phyloP scores from a whole-genome alignment of 371 early-diverging fungal species.

The Circinella minor region DNA sequence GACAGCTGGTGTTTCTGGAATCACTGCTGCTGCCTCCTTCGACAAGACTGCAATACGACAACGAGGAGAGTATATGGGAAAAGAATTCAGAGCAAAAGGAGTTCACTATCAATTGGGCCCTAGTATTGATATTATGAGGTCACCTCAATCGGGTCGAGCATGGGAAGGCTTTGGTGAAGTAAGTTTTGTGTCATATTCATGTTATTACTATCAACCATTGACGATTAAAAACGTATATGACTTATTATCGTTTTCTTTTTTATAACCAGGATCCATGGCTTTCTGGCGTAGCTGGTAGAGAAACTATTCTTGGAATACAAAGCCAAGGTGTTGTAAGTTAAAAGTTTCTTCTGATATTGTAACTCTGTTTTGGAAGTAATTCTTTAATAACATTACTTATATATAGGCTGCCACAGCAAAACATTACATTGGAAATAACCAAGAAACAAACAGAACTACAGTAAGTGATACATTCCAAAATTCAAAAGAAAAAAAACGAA shows the following conservation, averaged over 20 bases:
- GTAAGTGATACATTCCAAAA: constrained; percentile 9
- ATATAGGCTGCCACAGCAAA: constrained; percentile 56
- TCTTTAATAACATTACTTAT: too few species aligned
- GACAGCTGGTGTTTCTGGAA: constrained; percentile 55
- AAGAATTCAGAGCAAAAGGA: constrained; percentile 57
- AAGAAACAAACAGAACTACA: constrained; percentile 38
- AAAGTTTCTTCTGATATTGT: too few species aligned
- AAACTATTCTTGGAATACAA: constrained; percentile 43
- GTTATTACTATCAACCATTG: too few species aligned
- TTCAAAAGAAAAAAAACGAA: too few species aligned
- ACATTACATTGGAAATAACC: constrained; percentile 58
- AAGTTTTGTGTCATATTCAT: neutral
- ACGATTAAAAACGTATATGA: too few species aligned
- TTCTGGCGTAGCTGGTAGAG: constrained; percentile 32
- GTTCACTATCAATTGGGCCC: constrained; percentile 57
- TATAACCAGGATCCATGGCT: constrained; percentile 53
- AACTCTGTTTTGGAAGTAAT: too few species aligned
- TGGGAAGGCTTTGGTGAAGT: constrained; percentile 65
- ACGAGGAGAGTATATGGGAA: constrained; percentile 58
- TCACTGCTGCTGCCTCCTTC: constrained; percentile 61
- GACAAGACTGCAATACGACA: constrained; percentile 48
- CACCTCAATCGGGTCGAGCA: constrained; percentile 55
- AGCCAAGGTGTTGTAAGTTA: constrained; percentile 44
- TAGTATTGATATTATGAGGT: constrained; percentile 50
- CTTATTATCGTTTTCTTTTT: too few species aligned